These are phyloP conservation scores for Trametes versicolor DNA, from an alignment of 1,284 basidiomycete genomes.

Conservation along the genomic window DNA sequence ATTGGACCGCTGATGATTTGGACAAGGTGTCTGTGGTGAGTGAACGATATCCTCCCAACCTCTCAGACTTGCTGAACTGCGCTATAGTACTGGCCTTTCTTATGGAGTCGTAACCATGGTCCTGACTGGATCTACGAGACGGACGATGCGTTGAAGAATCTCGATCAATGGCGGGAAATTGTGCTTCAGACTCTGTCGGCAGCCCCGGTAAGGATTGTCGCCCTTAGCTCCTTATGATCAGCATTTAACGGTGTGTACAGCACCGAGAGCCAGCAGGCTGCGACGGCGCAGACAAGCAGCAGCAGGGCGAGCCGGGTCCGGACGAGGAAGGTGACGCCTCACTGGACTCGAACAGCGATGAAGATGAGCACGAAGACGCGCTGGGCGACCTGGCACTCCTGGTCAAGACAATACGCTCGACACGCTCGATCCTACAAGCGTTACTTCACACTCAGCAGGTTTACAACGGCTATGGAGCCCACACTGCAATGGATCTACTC, in stretches of 20 bases:
- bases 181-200: not conserved
- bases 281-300: too few relatives aligned
- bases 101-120: constrained; percentile 1
- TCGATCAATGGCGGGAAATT: not conserved
- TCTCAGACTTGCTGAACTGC: not conserved
- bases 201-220: not conserved
- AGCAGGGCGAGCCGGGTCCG: too few relatives aligned
- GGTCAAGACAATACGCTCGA: not conserved
- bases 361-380: too few relatives aligned
- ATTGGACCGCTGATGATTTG: not conserved
- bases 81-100: not conserved
- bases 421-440: not conserved
- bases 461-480: constrained; percentile 5
- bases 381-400: too few relatives aligned
- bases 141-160: not conserved
- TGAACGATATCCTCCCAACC: not conserved
- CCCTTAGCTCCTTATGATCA: too few relatives aligned
- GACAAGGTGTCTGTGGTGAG: not conserved
- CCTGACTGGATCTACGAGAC: constrained; percentile 8
- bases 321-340: too few relatives aligned
- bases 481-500: constrained; percentile 1
- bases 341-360: too few relatives aligned
- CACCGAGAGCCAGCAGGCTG: too few relatives aligned
- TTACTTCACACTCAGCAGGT: not conserved
- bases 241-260: too few relatives aligned